Percentiles rank a stretch among this genome's conserved stretches.
phyloP scores from a whole-genome alignment of 2,329 filamentous ascomycete species.

The Nothophoma quercina region DNA sequence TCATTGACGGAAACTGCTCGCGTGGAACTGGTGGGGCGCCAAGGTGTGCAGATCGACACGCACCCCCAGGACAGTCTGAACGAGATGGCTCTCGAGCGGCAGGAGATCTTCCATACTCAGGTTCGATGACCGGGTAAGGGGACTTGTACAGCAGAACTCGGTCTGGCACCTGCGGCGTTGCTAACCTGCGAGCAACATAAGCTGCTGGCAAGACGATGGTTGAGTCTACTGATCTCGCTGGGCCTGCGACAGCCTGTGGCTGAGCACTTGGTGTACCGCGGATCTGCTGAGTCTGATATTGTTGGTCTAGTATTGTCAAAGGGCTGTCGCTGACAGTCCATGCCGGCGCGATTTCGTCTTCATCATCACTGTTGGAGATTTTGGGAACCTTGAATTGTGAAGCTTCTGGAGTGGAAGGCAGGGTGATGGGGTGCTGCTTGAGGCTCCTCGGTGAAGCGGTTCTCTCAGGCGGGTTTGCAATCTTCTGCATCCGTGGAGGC shows the following conservation, averaged over 20 bases:
- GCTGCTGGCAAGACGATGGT: too few relatives aligned
- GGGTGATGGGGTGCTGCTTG: neutral
- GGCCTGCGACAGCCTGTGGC: too few relatives aligned
- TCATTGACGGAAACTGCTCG: neutral
- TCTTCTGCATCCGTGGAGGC: neutral
- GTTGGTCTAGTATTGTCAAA: too few relatives aligned
- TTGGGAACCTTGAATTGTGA: neutral
- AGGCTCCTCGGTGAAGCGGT: neutral
- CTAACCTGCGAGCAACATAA: too few relatives aligned
- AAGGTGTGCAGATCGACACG: neutral
- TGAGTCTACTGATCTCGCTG: too few relatives aligned
- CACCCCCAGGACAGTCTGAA: neutral
- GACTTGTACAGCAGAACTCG: neutral
- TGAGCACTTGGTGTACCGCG: too few relatives aligned
- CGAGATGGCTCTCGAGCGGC: neutral
- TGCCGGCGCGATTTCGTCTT: neutral
- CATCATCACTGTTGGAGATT: constrained; percentile 10
- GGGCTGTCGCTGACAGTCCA: neutral
- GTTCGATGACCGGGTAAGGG: neutral
- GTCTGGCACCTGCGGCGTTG: too few relatives aligned
- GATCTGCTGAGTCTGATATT: too few relatives aligned
- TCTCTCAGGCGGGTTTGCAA: neutral
- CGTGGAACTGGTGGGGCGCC: neutral
- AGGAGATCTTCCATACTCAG: neutral
- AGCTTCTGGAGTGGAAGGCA: neutral